These are phyloP conservation scores for Verticillium klebahnii DNA, from an alignment of 2,329 filamentous ascomycete species.

Conservation along the genomic window DNA sequence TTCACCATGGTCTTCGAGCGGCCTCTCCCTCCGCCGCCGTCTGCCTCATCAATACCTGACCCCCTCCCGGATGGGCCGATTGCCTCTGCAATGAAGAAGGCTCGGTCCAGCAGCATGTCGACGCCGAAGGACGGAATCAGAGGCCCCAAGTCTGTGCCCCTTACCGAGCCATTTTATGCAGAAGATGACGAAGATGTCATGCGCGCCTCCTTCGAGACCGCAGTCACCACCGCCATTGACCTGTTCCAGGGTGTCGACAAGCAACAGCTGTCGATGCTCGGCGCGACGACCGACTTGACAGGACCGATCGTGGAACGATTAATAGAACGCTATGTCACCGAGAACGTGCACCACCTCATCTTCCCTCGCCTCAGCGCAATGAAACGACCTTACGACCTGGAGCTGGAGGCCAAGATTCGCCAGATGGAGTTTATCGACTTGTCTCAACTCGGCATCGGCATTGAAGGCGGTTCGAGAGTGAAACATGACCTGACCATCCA, in stretches of 20 bases:
- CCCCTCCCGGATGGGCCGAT: constrained; percentile 54
- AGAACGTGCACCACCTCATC: constrained; percentile 85
- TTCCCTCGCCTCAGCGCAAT: constrained; percentile 79
- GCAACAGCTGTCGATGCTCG: constrained; percentile 85
- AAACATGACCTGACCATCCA: constrained; percentile 79
- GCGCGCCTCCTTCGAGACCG: constrained; percentile 82
- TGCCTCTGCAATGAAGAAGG: constrained; percentile 48
- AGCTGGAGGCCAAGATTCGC: constrained; percentile 82
- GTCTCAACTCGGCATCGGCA: constrained; percentile 84
- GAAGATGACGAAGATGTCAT: constrained; percentile 92
- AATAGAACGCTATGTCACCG: constrained; percentile 90
- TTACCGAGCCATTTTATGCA: constrained; percentile 64
- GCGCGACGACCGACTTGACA: constrained; percentile 88
- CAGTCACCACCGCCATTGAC: constrained; percentile 89
- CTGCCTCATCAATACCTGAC: constrained; percentile 54
- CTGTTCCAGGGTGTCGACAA: constrained; percentile 95
- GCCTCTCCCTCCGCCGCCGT: constrained; percentile 72
- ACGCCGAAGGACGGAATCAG: constrained; percentile 23
- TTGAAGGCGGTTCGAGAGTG: constrained; percentile 71
- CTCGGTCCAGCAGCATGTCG: constrained; percentile 46
- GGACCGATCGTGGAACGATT: constrained; percentile 87
- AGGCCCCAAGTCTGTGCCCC: constrained; percentile 32
- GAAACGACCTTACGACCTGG: constrained; percentile 75
- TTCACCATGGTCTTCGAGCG: constrained; percentile 84
- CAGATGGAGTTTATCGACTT: constrained; percentile 95